Base-by-base conservation (phyloP, 2,329 filamentous ascomycete genomes). In the Cladosporium sphaerospermum region DNA sequence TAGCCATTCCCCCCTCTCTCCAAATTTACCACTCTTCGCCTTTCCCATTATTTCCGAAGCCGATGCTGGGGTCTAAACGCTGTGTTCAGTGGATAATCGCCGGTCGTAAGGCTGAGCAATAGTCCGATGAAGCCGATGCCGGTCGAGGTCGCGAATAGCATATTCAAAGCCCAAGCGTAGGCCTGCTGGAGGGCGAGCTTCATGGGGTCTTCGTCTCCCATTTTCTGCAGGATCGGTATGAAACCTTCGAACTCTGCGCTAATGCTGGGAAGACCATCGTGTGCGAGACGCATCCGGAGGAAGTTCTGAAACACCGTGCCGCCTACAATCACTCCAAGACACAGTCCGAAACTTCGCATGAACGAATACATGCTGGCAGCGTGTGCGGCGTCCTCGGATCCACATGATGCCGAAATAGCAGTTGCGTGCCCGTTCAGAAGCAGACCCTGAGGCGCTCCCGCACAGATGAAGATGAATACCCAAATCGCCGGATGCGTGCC, bases 281-380 rank as follows among this genome's bases (percentile, higher is more conserved):
- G 14, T 0, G 40, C 13, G 2, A 64, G 47, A 14, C 55, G 56
- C 9, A 51, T 39, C 3, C 54, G 50, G 10, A 65, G 37, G 44
- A 63, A 60, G 44, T 65, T 71, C 45, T 67, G 63, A 58, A 77
- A 77, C 23, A 76, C 64, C 3, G 70, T 66, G 1, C 66, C 67
- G 0, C 73, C 69, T 19, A 80, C 70, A 0, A 74, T 66, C 1
- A 75, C 68, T 9, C 75, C 77, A 62, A 77, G 73, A 3, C 74
- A 71, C 16, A 67, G 60, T 2, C 77, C 78, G 23, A 79, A 72
- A 51, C 64, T 71, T 33, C 76, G 70, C 53, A 75, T 61, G 54
- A 79, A 80, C 0, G 67, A 61, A 67, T 71, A 77, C 43, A 72
- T 71, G 1, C 64, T 68, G 3, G 72, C 72, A 0, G 71, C 69